Evolutionary conservation across 768 basidiomycete genomes (phyloP).

Genomic region (Sporobolomyces phaffii): DNA sequence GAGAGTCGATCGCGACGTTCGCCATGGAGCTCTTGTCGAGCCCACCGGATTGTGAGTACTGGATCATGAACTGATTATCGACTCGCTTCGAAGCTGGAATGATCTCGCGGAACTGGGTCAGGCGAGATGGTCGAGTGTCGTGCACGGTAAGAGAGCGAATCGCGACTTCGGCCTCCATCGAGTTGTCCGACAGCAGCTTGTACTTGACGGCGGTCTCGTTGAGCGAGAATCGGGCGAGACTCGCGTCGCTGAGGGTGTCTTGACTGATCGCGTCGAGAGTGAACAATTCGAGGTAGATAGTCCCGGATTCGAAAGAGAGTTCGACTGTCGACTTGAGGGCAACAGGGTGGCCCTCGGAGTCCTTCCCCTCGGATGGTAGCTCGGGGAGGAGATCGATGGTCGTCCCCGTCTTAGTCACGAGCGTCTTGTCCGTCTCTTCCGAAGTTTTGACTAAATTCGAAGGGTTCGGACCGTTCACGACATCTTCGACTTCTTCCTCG

Average conservation of each 20-base stretch:
- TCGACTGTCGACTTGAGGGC: conserved; percentile 64
- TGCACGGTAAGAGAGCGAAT: conserved; percentile 86
- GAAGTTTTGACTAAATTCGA: conserved; percentile 26
- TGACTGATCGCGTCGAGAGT: conserved; percentile 59
- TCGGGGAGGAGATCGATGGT: conserved; percentile 49
- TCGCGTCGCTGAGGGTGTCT: conserved; percentile 62
- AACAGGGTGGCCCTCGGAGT: conserved; percentile 44
- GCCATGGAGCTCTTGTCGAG: conserved; percentile 58
- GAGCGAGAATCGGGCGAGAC: conserved; percentile 78
- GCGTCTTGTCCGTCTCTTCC: neutral
- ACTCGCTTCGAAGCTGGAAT: conserved; percentile 84
- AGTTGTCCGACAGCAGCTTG: conserved; percentile 73
- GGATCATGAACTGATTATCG: conserved; percentile 82
- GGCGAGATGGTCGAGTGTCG: conserved; percentile 68
- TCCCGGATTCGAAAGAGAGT: conserved; percentile 62
- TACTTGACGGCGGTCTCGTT: conserved; percentile 70
- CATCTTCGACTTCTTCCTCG: conserved; percentile 48
- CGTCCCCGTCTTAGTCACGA: neutral
- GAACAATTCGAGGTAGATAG: conserved; percentile 80
- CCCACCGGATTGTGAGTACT: conserved; percentile 72
- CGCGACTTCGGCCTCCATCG: conserved; percentile 78
- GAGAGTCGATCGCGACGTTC: conserved; percentile 83
- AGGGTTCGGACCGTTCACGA: conserved; percentile 21
- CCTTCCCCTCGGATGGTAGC: conserved; percentile 43
- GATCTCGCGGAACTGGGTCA: conserved; percentile 83